A percentile compares a stretch with the other conserved stretches of the same genome.
phyloP scores from a whole-genome alignment of 2,329 filamentous ascomycete species.

The Pseudocercospora vitis region DNA sequence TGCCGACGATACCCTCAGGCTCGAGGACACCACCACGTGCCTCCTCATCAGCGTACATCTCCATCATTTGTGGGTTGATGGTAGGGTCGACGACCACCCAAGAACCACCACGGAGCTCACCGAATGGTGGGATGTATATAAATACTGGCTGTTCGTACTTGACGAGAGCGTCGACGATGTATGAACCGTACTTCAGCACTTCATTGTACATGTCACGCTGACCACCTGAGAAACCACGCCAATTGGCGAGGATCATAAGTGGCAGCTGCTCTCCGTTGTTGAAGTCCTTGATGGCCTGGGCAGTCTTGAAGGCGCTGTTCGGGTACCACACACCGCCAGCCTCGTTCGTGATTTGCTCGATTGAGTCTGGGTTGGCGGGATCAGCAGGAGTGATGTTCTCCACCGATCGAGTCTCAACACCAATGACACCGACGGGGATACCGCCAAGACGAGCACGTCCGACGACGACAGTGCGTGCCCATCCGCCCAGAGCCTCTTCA shows the following conservation, averaged over 20 bases:
- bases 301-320: constrained; percentile 99
- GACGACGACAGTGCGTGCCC: constrained; percentile 95
- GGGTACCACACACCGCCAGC: constrained; percentile 99
- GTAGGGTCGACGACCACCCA: constrained; percentile 99
- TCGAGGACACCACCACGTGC: constrained; percentile 95
- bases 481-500: constrained; percentile 92
- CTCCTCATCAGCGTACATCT: constrained; percentile 98
- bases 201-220: constrained; percentile 99
- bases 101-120: constrained; percentile 96
- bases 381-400: constrained; percentile 97
- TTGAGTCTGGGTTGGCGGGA: constrained; percentile 96
- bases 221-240: constrained; percentile 99
- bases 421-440: constrained; percentile 98
- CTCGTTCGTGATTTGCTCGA: constrained; percentile 90
- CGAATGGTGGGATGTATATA: constrained; percentile 95
- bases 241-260: constrained; percentile 98
- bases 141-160: constrained; percentile 99
- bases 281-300: constrained; percentile 97
- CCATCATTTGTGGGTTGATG: constrained; percentile 95
- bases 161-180: constrained; percentile 96
- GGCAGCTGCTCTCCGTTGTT: constrained; percentile 98
- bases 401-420: constrained; percentile 89
- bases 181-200: constrained; percentile 98
- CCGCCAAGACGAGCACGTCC: constrained; percentile 94
- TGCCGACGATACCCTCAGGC: constrained; percentile 95